Percentiles rank a stretch among this genome's conserved stretches.
Evolutionary conservation across 129 eudicot species (phyloP).

Genomic region (Pittosporum tobira): DNA sequence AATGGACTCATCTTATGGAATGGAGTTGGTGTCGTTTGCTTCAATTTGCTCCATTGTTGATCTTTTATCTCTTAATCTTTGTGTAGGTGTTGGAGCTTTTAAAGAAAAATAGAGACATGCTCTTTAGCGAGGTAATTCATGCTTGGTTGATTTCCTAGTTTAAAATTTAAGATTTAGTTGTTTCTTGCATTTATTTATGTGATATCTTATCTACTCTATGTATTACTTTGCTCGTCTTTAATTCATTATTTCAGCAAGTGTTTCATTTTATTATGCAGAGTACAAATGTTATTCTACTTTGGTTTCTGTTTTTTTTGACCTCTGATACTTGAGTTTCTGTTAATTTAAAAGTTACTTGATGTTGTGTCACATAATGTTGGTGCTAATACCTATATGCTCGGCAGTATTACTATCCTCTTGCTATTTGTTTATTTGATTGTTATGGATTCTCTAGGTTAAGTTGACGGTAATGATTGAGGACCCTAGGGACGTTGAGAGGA

Average conservation of each 20-base stretch:
- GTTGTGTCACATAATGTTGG: neutral
- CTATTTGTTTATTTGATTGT: neutral
- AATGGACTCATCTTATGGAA: too few relatives aligned
- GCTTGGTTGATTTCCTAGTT: neutral
- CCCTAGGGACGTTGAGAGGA: conserved; percentile 84
- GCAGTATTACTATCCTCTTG: neutral
- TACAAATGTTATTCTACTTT: neutral
- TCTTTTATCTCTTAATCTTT: neutral
- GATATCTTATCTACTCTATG: too few relatives aligned
- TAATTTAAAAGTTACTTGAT: neutral
- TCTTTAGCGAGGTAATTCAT: conserved; percentile 68
- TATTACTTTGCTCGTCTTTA: neutral
- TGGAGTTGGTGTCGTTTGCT: neutral
- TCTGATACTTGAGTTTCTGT: neutral
- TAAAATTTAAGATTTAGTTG: neutral
- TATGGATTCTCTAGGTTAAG: conserved; percentile 44
- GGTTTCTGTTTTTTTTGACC: neutral
- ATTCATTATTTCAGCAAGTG: neutral
- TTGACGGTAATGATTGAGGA: conserved; percentile 90
- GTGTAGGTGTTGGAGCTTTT: conserved; percentile 84
- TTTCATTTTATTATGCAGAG: neutral
- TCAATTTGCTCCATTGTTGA: neutral
- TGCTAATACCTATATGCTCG: neutral
- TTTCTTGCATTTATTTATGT: neutral
- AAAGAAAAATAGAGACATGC: conserved; percentile 86